Base-by-base conservation (phyloP, 345 rosid species). In the Aquilaria malaccensis region DNA sequence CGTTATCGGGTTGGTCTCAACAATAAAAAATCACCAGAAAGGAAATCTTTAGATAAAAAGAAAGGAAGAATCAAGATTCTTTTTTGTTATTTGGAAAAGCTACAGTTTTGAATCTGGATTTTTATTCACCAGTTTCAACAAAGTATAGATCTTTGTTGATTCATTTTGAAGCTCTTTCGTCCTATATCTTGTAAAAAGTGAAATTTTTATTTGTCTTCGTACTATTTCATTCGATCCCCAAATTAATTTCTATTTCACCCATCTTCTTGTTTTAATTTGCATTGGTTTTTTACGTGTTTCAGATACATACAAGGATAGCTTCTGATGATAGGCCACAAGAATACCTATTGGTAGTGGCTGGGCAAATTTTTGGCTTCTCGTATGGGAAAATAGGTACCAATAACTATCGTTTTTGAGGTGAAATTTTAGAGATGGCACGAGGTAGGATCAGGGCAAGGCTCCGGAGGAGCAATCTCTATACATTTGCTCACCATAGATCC, bases 361-460 rank as follows among this genome's bases (percentile, higher is more conserved):
- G 64, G 22, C 22, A 22, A 22, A 46, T 50, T 70, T 52, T 49
- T 56, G 45, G 58, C 11, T 52, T 59, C 61, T 65, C 56, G 50
- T 69, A 55, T 43, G 32, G 72, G 61, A 31, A 62, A 3, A 60
- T 56, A 51, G 65, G 45, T 59, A 72, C 64, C 12, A 14, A 11
- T 65, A 37, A 37, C 5, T 3, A 37, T 60, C 50, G 30, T 57
- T 58, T 30, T 7, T 56, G 30, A 61, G 32, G 49, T 45, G 68
- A 64, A 73, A n/a, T 32, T 61, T 55, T 50, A 67, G 64, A 74
- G 71, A 90, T 90, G 97, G 73, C 91, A 60, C 57, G 83, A 62
- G 87, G 96, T 45, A 85, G 87, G 68, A 81, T 80, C 71, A 80
- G 96, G 83, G 83, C 80, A 13, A 88, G 77, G 93, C 77, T 85